Base-by-base conservation (phyloP, 1,139 yeast species). In the Pichia sp. region DNA sequence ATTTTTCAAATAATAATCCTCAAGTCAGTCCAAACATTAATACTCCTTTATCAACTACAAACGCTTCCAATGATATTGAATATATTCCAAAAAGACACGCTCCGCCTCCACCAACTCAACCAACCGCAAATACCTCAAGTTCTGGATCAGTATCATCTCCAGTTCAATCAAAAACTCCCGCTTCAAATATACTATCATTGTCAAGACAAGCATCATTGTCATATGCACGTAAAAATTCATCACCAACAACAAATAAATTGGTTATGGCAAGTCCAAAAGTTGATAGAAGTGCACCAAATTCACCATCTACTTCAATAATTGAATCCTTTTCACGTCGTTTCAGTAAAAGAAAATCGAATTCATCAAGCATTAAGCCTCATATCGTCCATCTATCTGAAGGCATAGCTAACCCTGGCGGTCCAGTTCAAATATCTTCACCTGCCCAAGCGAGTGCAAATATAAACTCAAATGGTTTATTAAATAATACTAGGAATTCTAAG, bases 41-140 rank as follows among this genome's bases (percentile, higher is more conserved):
- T 16, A 24, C n/a, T n/a, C 3, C n/a, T n/a, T n/a, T n/a, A 10
- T 28, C 42, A 30, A 30, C 42, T 25, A 34, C 33, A 36, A 51
- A 35, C 39, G 43, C 35, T 11, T 3, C n/a, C 5, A 34, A 29
- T 20, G 61, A 56, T 38, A 48, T 39, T 10, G 61, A 59, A 40
- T 60, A 52, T 45, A 54, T 59, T 16, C 65, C 65, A 9, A 54
- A 49, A 36, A 54, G 65, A 45, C 63, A 58, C 32, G 65, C 65
- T 12, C 65, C 66, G 11, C 68, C 69, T 1, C 61, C 63, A 10
- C 63, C 63, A 6, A 51, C 59, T 10, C 36, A 27, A 24, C 22
- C 36, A 5, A 9, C 24, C 3, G 4, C 38, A 27, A 11, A 26
- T 6, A 26, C 65, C 16, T 67, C 69, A 1, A 61, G 63, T 10